A percentile compares a stretch with the other conserved stretches of the same genome.
These are phyloP conservation scores for Aspergillus taichungensis DNA, from an alignment of 495 filamentous ascomycete genomes.

Conservation along the genomic window DNA sequence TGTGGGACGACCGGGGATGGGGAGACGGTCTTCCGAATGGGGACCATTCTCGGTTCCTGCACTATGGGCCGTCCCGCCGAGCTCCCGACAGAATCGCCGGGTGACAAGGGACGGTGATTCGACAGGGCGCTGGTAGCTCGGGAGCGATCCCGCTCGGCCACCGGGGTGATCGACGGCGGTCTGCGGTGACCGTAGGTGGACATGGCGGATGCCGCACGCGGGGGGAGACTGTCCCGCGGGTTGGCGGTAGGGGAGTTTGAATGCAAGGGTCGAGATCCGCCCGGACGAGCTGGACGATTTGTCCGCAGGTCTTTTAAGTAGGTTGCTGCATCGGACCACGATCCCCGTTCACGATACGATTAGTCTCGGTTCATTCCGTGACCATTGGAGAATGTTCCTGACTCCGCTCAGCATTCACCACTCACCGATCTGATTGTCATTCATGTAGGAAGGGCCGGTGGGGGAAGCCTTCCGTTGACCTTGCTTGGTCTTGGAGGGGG, in stretches of 20 bases:
- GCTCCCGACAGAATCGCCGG: conserved; percentile 20
- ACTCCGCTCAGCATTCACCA: conserved; percentile 18
- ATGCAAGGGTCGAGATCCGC: conserved; percentile 72
- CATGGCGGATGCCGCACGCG: conserved; percentile 40
- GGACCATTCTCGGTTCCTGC: conserved; percentile 31
- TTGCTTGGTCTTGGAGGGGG: conserved; percentile 22
- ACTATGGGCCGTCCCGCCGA: conserved; percentile 36
- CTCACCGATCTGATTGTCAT: conserved; percentile 78
- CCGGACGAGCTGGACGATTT: conserved; percentile 66
- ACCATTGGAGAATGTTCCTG: conserved; percentile 12
- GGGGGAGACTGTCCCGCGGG: conserved; percentile 30
- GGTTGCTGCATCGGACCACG: conserved; percentile 36
- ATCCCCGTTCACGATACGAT: no score
- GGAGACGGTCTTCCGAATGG: conserved; percentile 33
- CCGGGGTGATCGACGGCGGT: conserved; percentile 7
- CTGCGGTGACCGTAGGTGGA: conserved; percentile 21
- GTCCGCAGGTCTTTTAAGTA: conserved; percentile 76
- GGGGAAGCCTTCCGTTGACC: conserved; percentile 55
- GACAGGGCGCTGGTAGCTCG: conserved; percentile 44
- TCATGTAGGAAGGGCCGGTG: conserved; percentile 75
- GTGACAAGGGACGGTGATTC: conserved; percentile 36
- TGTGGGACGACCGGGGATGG: conserved; percentile 29
- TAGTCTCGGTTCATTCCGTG: no score
- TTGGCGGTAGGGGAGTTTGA: conserved; percentile 22
- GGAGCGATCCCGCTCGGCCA: conserved; percentile 18